A percentile compares a stretch with the other conserved stretches of the same genome.
Evolutionary conservation across 2,329 filamentous ascomycete genomes (phyloP).

Genomic region (Sporothrix inflata): DNA sequence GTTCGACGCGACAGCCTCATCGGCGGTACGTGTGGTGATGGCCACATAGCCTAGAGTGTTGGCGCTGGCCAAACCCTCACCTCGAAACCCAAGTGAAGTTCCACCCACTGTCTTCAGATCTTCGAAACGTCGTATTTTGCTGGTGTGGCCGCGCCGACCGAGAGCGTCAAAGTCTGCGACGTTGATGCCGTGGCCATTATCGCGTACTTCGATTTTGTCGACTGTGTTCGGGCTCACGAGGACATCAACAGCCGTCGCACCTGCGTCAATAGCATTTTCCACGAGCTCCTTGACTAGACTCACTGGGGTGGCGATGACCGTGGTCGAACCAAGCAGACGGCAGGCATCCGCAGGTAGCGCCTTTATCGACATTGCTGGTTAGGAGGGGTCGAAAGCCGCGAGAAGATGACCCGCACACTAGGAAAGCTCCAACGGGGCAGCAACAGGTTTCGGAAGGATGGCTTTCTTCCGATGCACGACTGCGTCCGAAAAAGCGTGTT

Average conservation of each 20-base stretch:
- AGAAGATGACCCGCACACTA: not conserved
- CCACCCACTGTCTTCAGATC: constrained; percentile 62
- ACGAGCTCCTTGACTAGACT: constrained; percentile 75
- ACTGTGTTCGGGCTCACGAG: constrained; percentile 67
- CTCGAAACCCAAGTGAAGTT: constrained; percentile 72
- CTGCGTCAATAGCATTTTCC: constrained; percentile 76
- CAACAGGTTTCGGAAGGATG: not conserved
- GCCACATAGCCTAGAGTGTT: constrained; percentile 62
- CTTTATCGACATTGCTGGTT: constrained; percentile 52
- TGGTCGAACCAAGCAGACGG: constrained; percentile 62
- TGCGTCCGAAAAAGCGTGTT: not conserved
- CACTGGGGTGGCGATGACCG: constrained; percentile 62
- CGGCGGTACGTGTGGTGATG: constrained; percentile 65
- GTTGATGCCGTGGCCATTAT: constrained; percentile 74
- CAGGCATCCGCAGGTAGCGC: constrained; percentile 54
- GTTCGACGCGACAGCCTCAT: constrained; percentile 60
- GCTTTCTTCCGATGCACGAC: not conserved
- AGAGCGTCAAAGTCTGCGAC: constrained; percentile 63
- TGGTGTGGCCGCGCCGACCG: constrained; percentile 71
- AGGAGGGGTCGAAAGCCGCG: not conserved
- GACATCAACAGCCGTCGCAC: constrained; percentile 67
- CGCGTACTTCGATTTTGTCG: constrained; percentile 69
- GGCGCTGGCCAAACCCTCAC: constrained; percentile 70
- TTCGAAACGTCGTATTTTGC: constrained; percentile 68
- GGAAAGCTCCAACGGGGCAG: not conserved